Conservation (phyloP, 2,329 filamentous ascomycete genomes). For the Colletotrichum chlorophyti region DNA sequence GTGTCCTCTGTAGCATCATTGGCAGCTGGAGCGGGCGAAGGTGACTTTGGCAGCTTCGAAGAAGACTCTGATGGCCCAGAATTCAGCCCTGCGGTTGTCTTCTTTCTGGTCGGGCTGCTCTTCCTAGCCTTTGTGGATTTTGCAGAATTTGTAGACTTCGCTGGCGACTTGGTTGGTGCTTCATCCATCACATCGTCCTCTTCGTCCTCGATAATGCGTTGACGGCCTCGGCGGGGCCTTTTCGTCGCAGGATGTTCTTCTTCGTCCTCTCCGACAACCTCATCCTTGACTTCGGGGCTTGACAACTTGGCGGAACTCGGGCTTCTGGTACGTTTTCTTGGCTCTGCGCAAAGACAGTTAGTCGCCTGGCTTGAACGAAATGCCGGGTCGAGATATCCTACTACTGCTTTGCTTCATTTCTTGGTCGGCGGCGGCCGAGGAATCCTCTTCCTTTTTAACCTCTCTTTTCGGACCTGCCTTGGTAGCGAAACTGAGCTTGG, state of each 20-base stretch:
- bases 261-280: conserved; percentile 56
- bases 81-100: conserved; percentile 24
- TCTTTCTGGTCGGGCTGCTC: conserved; percentile 14
- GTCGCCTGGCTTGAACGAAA: background rate
- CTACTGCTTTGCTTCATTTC: conserved; percentile 43
- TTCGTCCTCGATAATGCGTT: conserved; percentile 51
- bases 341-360: conserved; percentile 37
- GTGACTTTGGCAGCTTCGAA: conserved; percentile 3
- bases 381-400: background rate
- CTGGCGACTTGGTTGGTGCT: conserved; percentile 32
- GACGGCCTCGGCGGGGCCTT: conserved; percentile 54
- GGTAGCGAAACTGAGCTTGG: conserved; percentile 78
- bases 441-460: conserved; percentile 41
- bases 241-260: conserved; percentile 69
- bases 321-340: conserved; percentile 54
- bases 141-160: conserved; percentile 23
- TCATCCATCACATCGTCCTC: conserved; percentile 54
- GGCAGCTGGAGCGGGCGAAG: conserved; percentile 32
- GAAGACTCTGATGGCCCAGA: conserved; percentile 33
- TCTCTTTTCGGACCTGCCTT: conserved; percentile 47
- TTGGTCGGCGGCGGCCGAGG: conserved; percentile 37
- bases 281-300: conserved; percentile 32
- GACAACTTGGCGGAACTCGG: conserved; percentile 23
- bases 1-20: conserved; percentile 37
- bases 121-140: conserved; percentile 3